Percentiles rank a stretch among this genome's conserved stretches.
These are phyloP conservation scores for Cryptosporidium andersoni DNA, from an alignment of 169 alveolate species.

Conservation along the genomic window DNA sequence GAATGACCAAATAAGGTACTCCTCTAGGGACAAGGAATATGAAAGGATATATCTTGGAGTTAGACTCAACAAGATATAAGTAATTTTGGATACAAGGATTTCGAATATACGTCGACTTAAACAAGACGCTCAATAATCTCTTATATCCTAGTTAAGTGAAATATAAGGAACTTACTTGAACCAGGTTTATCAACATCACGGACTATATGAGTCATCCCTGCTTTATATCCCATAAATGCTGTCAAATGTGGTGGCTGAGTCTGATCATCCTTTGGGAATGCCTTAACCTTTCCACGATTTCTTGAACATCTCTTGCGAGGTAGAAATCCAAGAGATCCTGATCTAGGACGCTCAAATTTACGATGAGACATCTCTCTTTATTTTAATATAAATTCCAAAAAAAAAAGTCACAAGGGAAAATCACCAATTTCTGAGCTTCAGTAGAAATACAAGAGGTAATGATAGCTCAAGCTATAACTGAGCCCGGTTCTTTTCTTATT, in stretches of 20 bases:
- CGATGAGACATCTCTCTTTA: slow-evolving; percentile 96
- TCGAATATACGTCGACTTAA: slow-evolving; percentile 50
- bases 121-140: slow-evolving; percentile 31
- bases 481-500: too few species aligned
- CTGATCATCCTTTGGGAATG: slow-evolving; percentile 98
- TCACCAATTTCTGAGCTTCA: too few species aligned
- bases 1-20: slow-evolving; percentile 40
- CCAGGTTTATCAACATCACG: slow-evolving; percentile 98
- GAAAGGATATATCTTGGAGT: slow-evolving; percentile 69
- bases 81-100: slow-evolving; percentile 2
- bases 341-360: slow-evolving; percentile 99
- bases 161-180: slow-evolving; percentile 80
- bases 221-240: slow-evolving; percentile 99
- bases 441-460: too few species aligned
- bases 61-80: slow-evolving; percentile 47
- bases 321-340: slow-evolving; percentile 98
- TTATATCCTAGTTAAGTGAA: slow-evolving; percentile 1
- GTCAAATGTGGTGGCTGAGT: slow-evolving; percentile 96
- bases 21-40: slow-evolving; percentile 72
- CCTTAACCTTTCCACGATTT: slow-evolving; percentile 88
- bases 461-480: too few species aligned
- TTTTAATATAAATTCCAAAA: too few species aligned
- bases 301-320: slow-evolving; percentile 95
- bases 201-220: slow-evolving; percentile 99
- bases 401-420: too few species aligned